Evolutionary conservation across 2,329 filamentous ascomycete species (phyloP).

Genomic region (Ophiostoma triangulosporum): DNA sequence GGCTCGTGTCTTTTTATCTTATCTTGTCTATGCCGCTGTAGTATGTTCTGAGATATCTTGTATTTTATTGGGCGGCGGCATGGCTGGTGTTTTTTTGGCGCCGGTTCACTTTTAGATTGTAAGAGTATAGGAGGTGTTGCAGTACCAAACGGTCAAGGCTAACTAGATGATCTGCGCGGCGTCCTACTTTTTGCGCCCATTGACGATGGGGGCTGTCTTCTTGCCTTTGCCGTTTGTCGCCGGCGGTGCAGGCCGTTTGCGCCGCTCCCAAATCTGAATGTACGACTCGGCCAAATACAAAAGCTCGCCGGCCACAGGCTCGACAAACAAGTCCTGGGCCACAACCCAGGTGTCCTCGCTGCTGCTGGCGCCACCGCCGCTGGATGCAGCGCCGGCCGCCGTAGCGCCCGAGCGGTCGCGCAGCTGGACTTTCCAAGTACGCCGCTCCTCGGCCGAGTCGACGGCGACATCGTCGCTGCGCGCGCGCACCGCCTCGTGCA

Average conservation of each 20-base stretch:
- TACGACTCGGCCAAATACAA: constrained; percentile 90
- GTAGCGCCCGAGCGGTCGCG: constrained; percentile 58
- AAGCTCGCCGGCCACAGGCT: constrained; percentile 76
- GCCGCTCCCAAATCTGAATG: constrained; percentile 88
- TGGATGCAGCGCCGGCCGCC: background rate
- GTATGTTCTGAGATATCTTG: no score
- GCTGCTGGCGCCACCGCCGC: background rate
- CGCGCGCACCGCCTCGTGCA: constrained; percentile 65
- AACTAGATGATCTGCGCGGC: background rate
- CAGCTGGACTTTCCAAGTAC: constrained; percentile 90
- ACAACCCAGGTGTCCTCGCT: constrained; percentile 61
- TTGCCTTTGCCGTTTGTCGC: constrained; percentile 17
- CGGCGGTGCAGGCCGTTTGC: constrained; percentile 20
- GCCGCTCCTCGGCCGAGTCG: constrained; percentile 72
- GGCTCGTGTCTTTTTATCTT: background rate
- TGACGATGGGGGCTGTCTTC: background rate
- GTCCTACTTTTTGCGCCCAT: background rate
- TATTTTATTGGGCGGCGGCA: background rate
- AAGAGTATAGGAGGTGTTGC: no score
- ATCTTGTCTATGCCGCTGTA: no score
- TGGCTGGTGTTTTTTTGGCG: background rate
- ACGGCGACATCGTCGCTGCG: constrained; percentile 61
- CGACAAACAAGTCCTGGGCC: constrained; percentile 86
- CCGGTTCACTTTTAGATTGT: no score
- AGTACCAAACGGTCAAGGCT: no score